These are phyloP conservation scores for Panicum hallii DNA, from an alignment of 202 grass and related monocot genomes.

Conservation along the genomic window DNA sequence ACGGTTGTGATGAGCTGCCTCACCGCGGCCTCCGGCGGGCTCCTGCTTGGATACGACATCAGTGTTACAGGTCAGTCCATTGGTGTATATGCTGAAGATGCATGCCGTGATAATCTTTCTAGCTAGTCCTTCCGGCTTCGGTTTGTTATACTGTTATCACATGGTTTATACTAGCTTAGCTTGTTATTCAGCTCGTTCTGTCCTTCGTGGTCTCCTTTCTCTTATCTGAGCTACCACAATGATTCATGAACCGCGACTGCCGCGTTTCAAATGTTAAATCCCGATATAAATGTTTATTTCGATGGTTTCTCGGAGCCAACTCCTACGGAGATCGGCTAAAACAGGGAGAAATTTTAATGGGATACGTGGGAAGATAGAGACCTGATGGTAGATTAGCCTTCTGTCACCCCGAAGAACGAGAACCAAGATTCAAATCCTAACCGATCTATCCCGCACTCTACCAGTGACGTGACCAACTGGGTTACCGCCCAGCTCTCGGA, in stretches of 20 bases:
- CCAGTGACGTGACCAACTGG: no score
- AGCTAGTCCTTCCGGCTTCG: no score
- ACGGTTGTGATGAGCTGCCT: conserved; percentile 65
- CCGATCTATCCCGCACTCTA: no score
- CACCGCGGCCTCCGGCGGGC: conserved; percentile 68
- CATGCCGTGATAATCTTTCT: not conserved
- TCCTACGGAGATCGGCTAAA: not conserved
- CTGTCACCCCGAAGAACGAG: no score
- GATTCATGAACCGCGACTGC: not conserved
- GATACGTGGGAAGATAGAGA: no score
- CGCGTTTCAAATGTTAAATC: not conserved
- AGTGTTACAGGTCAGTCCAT: conserved; percentile 57
- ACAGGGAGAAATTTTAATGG: not conserved
- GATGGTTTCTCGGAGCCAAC: not conserved
- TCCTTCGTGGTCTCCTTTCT: not conserved
- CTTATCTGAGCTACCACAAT: not conserved
- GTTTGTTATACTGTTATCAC: not conserved
- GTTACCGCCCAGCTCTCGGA: no score
- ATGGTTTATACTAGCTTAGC: not conserved
- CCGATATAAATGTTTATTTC: not conserved
- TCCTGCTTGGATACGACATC: conserved; percentile 72
- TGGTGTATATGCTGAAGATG: not conserved
- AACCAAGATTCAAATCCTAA: no score
- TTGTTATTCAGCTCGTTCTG: not conserved
- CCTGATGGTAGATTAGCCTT: no score